phyloP scores from a whole-genome alignment of 352 stramenopile genomes.

The Phytophthora brassicae region DNA sequence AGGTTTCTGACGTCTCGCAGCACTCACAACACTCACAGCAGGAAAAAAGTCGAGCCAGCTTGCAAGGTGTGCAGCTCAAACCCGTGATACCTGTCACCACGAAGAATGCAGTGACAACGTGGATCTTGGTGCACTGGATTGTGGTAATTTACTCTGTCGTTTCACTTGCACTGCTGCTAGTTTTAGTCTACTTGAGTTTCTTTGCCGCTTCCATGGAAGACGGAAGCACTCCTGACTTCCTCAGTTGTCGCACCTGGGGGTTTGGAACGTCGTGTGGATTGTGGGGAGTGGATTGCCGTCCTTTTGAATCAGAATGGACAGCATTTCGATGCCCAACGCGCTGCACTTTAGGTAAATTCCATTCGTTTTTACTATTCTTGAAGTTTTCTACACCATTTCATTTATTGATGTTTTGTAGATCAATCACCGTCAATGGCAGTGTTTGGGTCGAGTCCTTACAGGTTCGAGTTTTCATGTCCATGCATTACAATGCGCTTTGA shows the following conservation, averaged over 20 bases:
- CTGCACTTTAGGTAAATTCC: constrained; percentile 57
- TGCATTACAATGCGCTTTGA: too few species aligned
- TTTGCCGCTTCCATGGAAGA: constrained; percentile 68
- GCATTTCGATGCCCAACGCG: constrained; percentile 69
- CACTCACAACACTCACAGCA: constrained; percentile 4
- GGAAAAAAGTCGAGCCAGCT: constrained; percentile 4
- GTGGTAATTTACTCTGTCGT: constrained; percentile 50
- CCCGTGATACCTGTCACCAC: background rate
- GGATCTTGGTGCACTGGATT: constrained; percentile 36
- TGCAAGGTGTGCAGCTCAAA: background rate
- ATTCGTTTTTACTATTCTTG: background rate
- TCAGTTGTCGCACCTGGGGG: constrained; percentile 69
- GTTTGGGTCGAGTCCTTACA: constrained; percentile 68
- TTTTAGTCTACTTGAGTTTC: constrained; percentile 79
- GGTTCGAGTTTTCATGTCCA: constrained; percentile 19
- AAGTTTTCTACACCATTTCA: background rate
- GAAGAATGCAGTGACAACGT: constrained; percentile 14
- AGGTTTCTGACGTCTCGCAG: constrained; percentile 10
- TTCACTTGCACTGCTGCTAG: constrained; percentile 40
- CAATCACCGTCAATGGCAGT: constrained; percentile 64
- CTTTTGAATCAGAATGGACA: constrained; percentile 62
- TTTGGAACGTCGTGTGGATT: constrained; percentile 66
- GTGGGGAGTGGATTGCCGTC: constrained; percentile 58
- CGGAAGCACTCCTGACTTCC: constrained; percentile 48
- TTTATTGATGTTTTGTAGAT: constrained; percentile 37